phyloP scores from a whole-genome alignment of 768 basidiomycete genomes.

The Calocybe cyanea region DNA sequence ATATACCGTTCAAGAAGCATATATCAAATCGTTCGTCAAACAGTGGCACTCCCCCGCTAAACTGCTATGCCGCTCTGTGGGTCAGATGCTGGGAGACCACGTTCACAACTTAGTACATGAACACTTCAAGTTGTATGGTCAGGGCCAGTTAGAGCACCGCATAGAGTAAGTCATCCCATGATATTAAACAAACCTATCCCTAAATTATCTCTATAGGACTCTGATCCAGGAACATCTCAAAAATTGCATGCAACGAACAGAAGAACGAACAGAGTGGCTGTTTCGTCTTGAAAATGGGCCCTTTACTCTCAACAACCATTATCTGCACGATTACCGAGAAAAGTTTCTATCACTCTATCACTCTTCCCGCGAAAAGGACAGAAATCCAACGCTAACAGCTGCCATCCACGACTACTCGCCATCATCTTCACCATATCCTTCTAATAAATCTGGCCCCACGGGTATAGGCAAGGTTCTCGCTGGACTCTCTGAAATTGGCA shows the following conservation, averaged over 20 bases:
- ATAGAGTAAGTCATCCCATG: constrained; percentile 36
- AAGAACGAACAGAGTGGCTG: constrained; percentile 41
- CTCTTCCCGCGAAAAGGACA: constrained; percentile 30
- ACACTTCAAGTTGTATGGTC: constrained; percentile 52
- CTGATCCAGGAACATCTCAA: constrained; percentile 50
- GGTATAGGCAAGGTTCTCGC: constrained; percentile 31
- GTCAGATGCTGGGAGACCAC: constrained; percentile 32
- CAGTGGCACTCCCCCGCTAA: constrained; percentile 49
- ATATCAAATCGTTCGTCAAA: constrained; percentile 40
- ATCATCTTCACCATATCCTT: too few relatives aligned
- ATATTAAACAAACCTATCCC: too few relatives aligned
- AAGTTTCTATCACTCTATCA: constrained; percentile 52
- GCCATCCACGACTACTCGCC: constrained; percentile 22
- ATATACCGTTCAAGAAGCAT: constrained; percentile 51
- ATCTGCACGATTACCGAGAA: constrained; percentile 38
- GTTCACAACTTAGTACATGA: constrained; percentile 37
- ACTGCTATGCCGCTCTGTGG: constrained; percentile 37
- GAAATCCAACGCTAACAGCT: constrained; percentile 20
- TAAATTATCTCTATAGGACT: constrained; percentile 32
- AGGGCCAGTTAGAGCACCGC: constrained; percentile 48
- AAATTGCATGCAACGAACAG: constrained; percentile 33
- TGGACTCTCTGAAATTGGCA: constrained; percentile 34
- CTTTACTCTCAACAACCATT: constrained; percentile 45
- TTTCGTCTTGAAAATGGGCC: constrained; percentile 41
- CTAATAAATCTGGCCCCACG: constrained; percentile 2